Evolutionary conservation across 805 yeast genomes (phyloP).

Genomic region (Naumovozyma castellii): DNA sequence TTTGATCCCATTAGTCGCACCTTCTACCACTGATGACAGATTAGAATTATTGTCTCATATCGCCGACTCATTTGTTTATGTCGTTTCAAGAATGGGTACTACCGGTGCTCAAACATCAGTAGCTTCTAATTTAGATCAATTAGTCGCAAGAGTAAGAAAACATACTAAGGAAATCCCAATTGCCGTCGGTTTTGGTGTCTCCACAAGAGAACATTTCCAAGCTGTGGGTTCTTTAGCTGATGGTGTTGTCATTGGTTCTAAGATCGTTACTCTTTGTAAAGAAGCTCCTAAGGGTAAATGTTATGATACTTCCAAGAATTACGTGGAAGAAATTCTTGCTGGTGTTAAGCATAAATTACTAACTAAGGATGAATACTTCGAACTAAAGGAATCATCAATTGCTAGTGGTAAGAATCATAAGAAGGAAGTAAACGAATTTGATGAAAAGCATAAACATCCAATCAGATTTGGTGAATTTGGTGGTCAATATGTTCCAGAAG

Average conservation of each 20-base stretch:
- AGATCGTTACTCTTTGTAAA: constrained; percentile 60
- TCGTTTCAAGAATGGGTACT: constrained; percentile 95
- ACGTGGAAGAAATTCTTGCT: constrained; percentile 59
- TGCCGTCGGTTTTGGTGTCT: constrained; percentile 96
- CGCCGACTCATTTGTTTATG: constrained; percentile 93
- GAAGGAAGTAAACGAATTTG: constrained; percentile 30
- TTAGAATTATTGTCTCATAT: constrained; percentile 66
- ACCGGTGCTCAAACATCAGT: constrained; percentile 73
- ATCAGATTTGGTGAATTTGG: constrained; percentile 92
- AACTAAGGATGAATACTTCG: constrained; percentile 30
- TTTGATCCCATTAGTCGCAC: constrained; percentile 91
- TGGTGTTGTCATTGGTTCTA: constrained; percentile 94
- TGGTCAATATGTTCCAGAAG: constrained; percentile 98
- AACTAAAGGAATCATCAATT: constrained; percentile 26
- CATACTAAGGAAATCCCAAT: constrained; percentile 70
- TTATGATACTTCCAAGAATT: constrained; percentile 53
- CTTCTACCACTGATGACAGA: constrained; percentile 89
- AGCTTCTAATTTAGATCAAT: constrained; percentile 52
- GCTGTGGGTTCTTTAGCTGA: constrained; percentile 75
- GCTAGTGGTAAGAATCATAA: constrained; percentile 14
- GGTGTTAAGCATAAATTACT: constrained; percentile 36
- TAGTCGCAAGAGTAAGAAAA: constrained; percentile 67
- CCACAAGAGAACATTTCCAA: constrained; percentile 82
- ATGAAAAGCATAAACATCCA: constrained; percentile 56
- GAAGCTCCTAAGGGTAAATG: constrained; percentile 53